A percentile compares a stretch with the other conserved stretches of the same genome.
Conservation (phyloP, 1,139 yeast genomes). For the Fermentozyma sake region DNA sequence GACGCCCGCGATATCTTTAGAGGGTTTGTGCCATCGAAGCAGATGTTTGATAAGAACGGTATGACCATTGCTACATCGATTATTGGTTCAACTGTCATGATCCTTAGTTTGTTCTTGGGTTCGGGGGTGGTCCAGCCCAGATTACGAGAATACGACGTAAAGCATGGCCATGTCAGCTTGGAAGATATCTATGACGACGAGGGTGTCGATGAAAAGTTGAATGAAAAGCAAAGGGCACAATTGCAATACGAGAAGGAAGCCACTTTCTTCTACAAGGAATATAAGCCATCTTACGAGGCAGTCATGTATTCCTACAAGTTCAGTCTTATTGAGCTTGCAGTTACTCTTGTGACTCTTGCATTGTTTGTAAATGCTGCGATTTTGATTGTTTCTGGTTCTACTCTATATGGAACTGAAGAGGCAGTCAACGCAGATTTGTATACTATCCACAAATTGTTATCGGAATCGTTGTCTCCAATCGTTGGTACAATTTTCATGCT, state of each 20-base stretch:
- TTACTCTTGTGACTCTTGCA: slow-evolving; percentile 67
- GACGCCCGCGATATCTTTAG: slow-evolving; percentile 51
- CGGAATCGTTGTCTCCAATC: slow-evolving; percentile 55
- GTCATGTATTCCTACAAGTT: slow-evolving; percentile 61
- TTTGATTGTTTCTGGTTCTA: slow-evolving; percentile 68
- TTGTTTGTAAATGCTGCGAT: slow-evolving; percentile 73
- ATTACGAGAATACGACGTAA: slow-evolving; percentile 55
- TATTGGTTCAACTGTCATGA: slow-evolving; percentile 83
- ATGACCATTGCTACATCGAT: slow-evolving; percentile 73
- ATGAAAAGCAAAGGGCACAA: slow-evolving; percentile 6
- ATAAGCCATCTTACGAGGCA: slow-evolving; percentile 64
- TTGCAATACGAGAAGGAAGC: slow-evolving; percentile 9
- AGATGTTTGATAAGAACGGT: slow-evolving; percentile 60
- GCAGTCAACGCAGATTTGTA: slow-evolving; percentile 68
- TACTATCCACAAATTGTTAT: slow-evolving; percentile 65
- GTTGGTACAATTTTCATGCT: slow-evolving; percentile 73
- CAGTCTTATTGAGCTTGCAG: slow-evolving; percentile 60
- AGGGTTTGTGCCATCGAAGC: slow-evolving; percentile 66
- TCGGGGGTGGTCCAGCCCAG: slow-evolving; percentile 75
- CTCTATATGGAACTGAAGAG: slow-evolving; percentile 57
- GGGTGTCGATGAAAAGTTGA: slow-evolving; percentile 10
- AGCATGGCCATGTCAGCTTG: slow-evolving; percentile 35
- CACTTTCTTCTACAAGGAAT: slow-evolving; percentile 26
- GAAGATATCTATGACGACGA: slow-evolving; percentile 8
- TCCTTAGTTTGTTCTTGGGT: slow-evolving; percentile 72